Percentiles rank a stretch among this genome's conserved stretches.
Conservation (phyloP, 768 basidiomycete species). For the Nidula microcarpa region DNA sequence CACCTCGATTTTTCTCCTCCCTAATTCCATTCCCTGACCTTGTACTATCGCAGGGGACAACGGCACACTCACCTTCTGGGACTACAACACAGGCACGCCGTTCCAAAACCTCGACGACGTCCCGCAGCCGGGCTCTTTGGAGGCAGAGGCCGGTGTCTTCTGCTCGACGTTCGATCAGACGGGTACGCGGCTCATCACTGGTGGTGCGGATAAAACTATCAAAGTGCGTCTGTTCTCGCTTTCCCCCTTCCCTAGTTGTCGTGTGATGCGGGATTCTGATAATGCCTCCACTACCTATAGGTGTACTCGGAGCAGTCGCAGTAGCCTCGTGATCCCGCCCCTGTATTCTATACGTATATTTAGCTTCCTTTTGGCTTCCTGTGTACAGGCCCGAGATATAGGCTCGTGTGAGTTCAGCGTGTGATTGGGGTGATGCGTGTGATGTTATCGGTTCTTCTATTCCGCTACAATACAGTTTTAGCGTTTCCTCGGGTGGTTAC, state of each 20-base stretch:
- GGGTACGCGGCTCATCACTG: slow-evolving; percentile 91
- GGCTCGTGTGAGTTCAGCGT: not conserved
- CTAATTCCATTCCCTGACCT: not conserved
- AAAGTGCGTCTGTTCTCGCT: slow-evolving; percentile 53
- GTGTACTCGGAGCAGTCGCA: slow-evolving; percentile 72
- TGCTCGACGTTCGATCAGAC: slow-evolving; percentile 97
- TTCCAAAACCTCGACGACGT: slow-evolving; percentile 94
- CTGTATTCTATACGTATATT: slow-evolving; percentile 4
- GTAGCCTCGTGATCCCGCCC: slow-evolving; percentile 18
- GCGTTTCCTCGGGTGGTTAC: no score
- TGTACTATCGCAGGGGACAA: slow-evolving; percentile 69
- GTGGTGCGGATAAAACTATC: slow-evolving; percentile 98
- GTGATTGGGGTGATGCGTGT: no score
- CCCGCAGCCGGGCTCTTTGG: slow-evolving; percentile 96
- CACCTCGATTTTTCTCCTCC: slow-evolving; percentile 1
- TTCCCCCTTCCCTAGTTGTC: not conserved
- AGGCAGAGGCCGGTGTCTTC: slow-evolving; percentile 96
- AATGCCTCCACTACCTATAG: slow-evolving; percentile 12
- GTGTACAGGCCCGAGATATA: slow-evolving; percentile 1
- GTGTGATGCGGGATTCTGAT: no score
- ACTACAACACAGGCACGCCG: slow-evolving; percentile 89
- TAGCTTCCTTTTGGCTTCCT: slow-evolving; percentile 1
- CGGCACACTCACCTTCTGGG: slow-evolving; percentile 89
- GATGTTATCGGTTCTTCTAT: no score
- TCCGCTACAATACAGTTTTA: no score